Evolutionary conservation across 2,329 filamentous ascomycete species (phyloP).

Genomic region (Aspergillus hortae): DNA sequence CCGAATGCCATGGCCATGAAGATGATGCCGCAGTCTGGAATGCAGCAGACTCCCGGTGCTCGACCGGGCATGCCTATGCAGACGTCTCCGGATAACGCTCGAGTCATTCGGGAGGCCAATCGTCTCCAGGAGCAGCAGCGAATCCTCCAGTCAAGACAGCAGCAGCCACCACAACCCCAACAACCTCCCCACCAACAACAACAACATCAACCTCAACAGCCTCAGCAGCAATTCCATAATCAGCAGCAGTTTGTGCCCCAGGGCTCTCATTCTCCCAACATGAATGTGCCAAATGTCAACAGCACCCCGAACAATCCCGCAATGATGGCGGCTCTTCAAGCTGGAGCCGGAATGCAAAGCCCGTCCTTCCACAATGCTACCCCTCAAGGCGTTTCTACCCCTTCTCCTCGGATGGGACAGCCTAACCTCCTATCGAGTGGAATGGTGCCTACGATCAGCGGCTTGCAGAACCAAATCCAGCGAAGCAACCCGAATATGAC

Average conservation of each 20-base stretch:
- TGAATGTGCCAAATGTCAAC: constrained; percentile 41
- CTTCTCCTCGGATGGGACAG: constrained; percentile 47
- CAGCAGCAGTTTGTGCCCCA: constrained; percentile 40
- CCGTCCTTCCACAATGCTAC: constrained; percentile 40
- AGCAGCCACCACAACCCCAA: constrained; percentile 22
- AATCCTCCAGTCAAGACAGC: constrained; percentile 55
- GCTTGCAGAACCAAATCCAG: constrained; percentile 51
- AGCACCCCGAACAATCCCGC: constrained; percentile 39
- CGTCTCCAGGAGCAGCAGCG: constrained; percentile 53
- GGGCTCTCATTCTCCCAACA: constrained; percentile 44
- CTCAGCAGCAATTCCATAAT: constrained; percentile 32
- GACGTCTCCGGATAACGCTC: constrained; percentile 49
- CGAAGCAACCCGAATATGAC: constrained; percentile 50
- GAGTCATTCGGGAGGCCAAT: constrained; percentile 47
- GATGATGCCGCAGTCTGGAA: constrained; percentile 53
- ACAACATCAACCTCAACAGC: constrained; percentile 22
- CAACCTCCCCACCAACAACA: constrained; percentile 8
- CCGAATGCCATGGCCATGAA: constrained; percentile 57
- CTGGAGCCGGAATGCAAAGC: constrained; percentile 41
- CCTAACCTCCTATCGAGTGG: constrained; percentile 51
- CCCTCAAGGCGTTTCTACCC: constrained; percentile 39
- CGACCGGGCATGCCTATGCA: constrained; percentile 50
- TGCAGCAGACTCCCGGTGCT: constrained; percentile 46
- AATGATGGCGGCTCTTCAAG: constrained; percentile 44
- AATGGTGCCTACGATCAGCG: constrained; percentile 53